Base-by-base conservation (phyloP, 176 grass and related monocot genomes). In the Zoysia japonica region DNA sequence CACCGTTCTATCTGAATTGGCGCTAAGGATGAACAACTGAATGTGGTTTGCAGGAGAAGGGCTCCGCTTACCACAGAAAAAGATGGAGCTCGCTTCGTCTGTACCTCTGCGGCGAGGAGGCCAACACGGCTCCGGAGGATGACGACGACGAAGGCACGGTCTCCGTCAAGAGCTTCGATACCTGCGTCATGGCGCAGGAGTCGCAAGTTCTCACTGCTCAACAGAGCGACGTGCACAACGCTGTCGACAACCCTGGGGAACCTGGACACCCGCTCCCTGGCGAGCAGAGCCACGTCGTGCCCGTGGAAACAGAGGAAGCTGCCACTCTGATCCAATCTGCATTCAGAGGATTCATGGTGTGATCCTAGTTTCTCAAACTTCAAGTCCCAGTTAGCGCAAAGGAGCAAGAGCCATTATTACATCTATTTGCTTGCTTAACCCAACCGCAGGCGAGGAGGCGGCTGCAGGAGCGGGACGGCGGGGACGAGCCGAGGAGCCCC, bases 21-120 rank as follows among this genome's bases (percentile, higher is more conserved):
- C 16, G 11, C 12, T 39, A n/a, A 39, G 36, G 9, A 52, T 66
- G 63, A 10, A 8, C 54, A 62, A 15, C n/a, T 70, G 39, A 17
- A 10, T 19, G 46, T 62, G 11, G 65, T 9, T 9, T 43, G 43
- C 75, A 93, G 90, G 88, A 90, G 52, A 86, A 61, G 90, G 83
- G 80, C 78, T 78, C 57, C 20, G 68, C 60, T 20, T 72, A 88
- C 19, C 81, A 75, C 77, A 89, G 90, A 82, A 85, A 63, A 39
- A 88, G 88, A 38, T 91, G 96, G 92, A 50, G 75, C 47, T 89
- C 90, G 5, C 81, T 99, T 36, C 75, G 83, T 72, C 57, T 83
- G 19, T 99, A 99, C 79, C 78, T 99, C 15, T 99, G 96, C 59
- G 90, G 96, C 70, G 90, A 93, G 44, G 92, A 99, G 73, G n/a